Base-by-base conservation (phyloP, 306 rosid genomes). In the Benincasa hispida region DNA sequence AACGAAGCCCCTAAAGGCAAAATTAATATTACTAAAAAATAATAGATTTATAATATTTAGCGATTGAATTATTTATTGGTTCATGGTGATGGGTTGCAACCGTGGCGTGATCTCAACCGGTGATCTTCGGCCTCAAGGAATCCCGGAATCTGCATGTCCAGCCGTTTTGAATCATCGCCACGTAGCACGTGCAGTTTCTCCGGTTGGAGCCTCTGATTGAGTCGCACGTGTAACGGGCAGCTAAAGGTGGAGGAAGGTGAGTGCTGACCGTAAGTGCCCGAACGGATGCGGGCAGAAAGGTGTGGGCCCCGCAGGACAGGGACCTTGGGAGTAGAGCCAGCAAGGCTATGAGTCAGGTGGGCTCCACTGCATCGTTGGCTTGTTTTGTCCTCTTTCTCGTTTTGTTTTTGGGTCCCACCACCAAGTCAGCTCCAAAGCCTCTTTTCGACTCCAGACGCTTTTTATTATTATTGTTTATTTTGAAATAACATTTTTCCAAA, bases 351-450 rank as follows among this genome's bases (percentile, higher is more conserved):
- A 30, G 41, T 70, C 76, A 70, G 39, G 58, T 15, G 58, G 75
- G 76, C 6, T 11, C 76, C 57, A 2, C 18, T 47, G 24, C 57
- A 8, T 70, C 39, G 76, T 25, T 70, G 76, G 56, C 39, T 0
- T 70, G 21, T 63, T 68, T 70, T 69, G 56, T 69, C 56, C 39
- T 45, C 57, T 47, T 27, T 27, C 28, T 70, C 8, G 22, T 17
- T 13, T 6, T 1, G n/a, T 41, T 68, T 68, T 17, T 47, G 56
- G 76, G 76, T 47, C 76, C 76, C 58, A 70, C 58, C 8, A 14
- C 39, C 75, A 8, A 47, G 76, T 70, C 76, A 45, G 41, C 76
- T 70, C 76, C 76, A 70, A 70, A 70, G 25, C 54, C 76, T 70
- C 58, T 17, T 68, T 47, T 70, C 30, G 1, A 4, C 5, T 66